phyloP scores from a whole-genome alignment of 1,139 yeast genomes.

The Saccharomyces hybrid region DNA sequence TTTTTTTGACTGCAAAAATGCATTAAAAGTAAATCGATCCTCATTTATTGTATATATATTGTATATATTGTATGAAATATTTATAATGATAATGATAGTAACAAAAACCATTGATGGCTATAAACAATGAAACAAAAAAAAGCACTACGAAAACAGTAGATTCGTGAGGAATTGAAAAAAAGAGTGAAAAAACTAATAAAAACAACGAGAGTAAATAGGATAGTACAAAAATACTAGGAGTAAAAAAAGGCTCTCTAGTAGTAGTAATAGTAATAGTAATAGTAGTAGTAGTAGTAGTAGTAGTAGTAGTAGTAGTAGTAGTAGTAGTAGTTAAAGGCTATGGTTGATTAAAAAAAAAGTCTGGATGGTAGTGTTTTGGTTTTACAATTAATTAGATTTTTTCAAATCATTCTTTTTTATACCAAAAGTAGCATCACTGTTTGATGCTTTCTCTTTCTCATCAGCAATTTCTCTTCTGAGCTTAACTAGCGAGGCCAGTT shows the following conservation, averaged over 20 bases:
- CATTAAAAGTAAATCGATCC: neutral
- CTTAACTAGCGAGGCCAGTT: slow-evolving; percentile 33
- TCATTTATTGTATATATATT: neutral
- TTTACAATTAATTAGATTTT: neutral
- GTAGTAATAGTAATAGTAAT: neutral
- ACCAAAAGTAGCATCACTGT: slow-evolving; percentile 4
- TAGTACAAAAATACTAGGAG: neutral
- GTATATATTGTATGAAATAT: neutral
- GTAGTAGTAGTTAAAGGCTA: neutral
- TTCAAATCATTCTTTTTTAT: neutral
- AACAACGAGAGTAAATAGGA: neutral
- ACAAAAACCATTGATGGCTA: neutral
- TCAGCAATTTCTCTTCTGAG: slow-evolving; percentile 27
- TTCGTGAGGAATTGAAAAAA: neutral
- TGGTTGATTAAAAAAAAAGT: neutral
- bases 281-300: neutral
- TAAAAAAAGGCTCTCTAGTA: neutral
- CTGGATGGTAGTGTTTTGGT: neutral
- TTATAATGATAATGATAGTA: neutral
- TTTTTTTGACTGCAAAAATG: neutral
- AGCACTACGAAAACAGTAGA: neutral
- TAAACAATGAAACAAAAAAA: neutral
- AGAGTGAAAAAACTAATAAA: neutral
- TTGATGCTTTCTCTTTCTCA: slow-evolving; percentile 5
- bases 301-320: neutral